These are phyloP conservation scores for Paramecium octaurelia DNA, from an alignment of 73 alveolate genomes.

Conservation along the genomic window DNA sequence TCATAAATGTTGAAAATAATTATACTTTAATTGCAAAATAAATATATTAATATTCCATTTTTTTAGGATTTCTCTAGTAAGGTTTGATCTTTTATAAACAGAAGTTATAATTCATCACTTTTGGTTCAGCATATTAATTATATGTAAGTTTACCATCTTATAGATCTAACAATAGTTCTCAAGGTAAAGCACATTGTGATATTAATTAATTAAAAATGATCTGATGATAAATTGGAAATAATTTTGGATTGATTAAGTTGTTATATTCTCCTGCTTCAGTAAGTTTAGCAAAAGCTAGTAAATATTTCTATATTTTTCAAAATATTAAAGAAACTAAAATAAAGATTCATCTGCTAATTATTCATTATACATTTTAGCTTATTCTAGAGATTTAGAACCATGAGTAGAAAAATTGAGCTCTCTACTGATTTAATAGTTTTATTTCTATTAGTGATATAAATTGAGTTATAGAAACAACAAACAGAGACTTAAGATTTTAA, in stretches of 20 bases:
- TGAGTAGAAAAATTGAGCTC: no score
- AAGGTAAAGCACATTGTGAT: background rate
- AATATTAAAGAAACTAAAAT: background rate
- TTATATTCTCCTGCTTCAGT: no score
- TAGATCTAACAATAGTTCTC: background rate
- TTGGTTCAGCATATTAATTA: background rate
- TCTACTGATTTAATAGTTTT: no score
- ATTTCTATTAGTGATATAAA: no score
- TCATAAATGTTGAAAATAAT: no score
- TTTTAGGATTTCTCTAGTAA: background rate
- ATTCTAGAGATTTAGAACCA: background rate
- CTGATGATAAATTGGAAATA: background rate
- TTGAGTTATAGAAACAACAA: no score
- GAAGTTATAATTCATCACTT: background rate
- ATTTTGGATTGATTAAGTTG: no score
- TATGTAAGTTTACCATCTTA: background rate
- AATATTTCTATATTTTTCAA: background rate
- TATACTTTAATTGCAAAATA: no score
- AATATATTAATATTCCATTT: no score
- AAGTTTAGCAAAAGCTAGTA: no score
- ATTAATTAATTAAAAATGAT: background rate
- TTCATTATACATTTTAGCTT: background rate
- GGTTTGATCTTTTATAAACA: background rate
- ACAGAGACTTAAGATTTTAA: no score
- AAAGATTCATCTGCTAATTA: background rate